Evolutionary conservation across 345 rosid species (phyloP).

Genomic region (Arabidopsis suecica): DNA sequence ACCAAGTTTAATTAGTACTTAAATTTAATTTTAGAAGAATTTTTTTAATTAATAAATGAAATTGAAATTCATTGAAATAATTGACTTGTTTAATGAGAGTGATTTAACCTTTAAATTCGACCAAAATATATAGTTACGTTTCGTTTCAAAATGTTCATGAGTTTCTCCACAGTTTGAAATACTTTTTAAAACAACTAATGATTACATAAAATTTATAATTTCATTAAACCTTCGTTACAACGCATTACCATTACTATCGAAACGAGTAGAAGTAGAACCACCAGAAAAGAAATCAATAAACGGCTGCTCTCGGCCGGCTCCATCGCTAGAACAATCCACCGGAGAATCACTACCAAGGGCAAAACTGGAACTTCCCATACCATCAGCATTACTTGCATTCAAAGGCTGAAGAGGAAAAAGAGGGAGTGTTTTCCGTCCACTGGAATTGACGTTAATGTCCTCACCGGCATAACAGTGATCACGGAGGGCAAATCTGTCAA

Average conservation of each 20-base stretch:
- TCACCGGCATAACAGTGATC: conserved; percentile 19
- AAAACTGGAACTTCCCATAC: conserved; percentile 24
- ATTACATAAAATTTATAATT: neutral
- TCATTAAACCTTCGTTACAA: conserved; percentile 17
- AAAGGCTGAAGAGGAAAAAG: conserved; percentile 46
- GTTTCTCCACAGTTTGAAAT: no score
- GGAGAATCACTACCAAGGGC: conserved; percentile 22
- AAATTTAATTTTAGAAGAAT: no score
- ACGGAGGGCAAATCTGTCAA: conserved; percentile 37
- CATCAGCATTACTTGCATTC: neutral
- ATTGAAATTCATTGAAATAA: no score
- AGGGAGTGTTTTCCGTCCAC: conserved; percentile 37
- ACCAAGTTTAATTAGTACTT: no score
- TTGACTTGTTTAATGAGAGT: no score
- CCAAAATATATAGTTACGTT: no score
- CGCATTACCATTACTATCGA: conserved; percentile 17
- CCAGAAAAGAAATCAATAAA: conserved; percentile 44
- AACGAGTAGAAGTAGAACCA: conserved; percentile 31
- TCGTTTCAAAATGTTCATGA: no score
- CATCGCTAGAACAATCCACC: conserved; percentile 8
- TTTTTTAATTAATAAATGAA: no score
- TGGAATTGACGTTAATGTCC: conserved; percentile 32
- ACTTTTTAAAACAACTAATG: neutral
- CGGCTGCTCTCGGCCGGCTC: conserved; percentile 34
- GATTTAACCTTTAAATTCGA: no score